Evolutionary conservation across 257 asterid genomes (phyloP).

Genomic region (Fraxinus cuspidata): DNA sequence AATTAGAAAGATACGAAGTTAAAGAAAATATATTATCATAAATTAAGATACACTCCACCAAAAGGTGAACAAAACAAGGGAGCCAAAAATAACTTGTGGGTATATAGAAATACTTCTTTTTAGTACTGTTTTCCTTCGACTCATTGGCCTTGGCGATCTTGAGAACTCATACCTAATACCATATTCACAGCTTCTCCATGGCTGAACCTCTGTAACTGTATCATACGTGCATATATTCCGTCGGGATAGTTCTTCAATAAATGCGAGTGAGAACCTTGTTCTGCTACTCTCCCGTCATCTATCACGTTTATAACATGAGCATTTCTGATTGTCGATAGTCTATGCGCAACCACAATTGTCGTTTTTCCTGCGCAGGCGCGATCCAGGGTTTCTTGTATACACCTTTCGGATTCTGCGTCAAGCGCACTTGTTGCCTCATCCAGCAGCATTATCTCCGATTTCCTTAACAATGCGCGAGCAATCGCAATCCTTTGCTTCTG

Average conservation of each 20-base stretch:
- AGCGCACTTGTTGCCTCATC: conserved; percentile 93
- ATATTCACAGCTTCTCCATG: conserved; percentile 62
- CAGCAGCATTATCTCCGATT: conserved; percentile 65
- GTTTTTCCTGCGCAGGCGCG: conserved; percentile 76
- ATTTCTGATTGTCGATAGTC: conserved; percentile 69
- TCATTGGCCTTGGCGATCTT: conserved; percentile 31
- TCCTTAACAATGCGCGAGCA: conserved; percentile 72
- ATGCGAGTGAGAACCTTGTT: conserved; percentile 86
- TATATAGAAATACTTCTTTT: not conserved
- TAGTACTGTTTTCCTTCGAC: not conserved
- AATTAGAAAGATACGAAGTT: not conserved
- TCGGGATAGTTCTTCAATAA: conserved; percentile 63
- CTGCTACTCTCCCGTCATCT: conserved; percentile 84
- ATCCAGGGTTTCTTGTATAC: conserved; percentile 37
- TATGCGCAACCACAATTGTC: conserved; percentile 71
- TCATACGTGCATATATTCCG: conserved; percentile 80
- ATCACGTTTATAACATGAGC: conserved; percentile 78
- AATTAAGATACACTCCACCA: conserved; percentile 44
- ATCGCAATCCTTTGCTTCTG: conserved; percentile 85
- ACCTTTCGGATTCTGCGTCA: conserved; percentile 49
- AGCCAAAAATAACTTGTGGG: conserved; percentile 29
- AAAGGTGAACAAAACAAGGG: conserved; percentile 41
- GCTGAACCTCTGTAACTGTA: conserved; percentile 67
- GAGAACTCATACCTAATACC: conserved; percentile 52
- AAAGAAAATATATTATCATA: not conserved